Evolutionary conservation across 225 moss, liverwort and hornwort species (phyloP), one percentile per base, ranked within the genome.

Genomic region (Sphagnum contortum): DNA sequence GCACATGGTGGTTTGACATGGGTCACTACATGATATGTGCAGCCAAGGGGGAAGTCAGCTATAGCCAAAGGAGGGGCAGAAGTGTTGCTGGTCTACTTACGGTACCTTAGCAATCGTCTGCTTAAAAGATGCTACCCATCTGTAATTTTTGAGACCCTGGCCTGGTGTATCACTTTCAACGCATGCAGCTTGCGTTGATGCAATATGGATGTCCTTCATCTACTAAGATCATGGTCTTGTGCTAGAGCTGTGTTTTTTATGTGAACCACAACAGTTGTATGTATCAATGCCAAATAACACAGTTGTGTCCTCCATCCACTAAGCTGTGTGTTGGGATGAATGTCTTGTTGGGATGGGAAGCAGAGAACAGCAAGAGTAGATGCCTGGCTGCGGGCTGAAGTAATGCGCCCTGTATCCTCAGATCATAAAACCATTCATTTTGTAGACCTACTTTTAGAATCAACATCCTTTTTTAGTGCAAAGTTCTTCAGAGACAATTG

Each of bases 361-460:
- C 90, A 98, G 96, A 98, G 87, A 79, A 93, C 98, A 47, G 72
- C 72, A 10, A 81, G 98, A 81, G 98, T 86, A 68, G 98, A 98
- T 73, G 66, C 66, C 60, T 98, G 93, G 93, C 73, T 98, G 73
- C 90, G 83, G 64, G 75, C 77, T 65, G 83, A 98, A 98, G 92
- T 98, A 57, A 85, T 90, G 87, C 90, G 96, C 75, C 90, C 96
- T 66, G 96, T 96, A 96, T 96, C 96, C 81, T 81, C 29, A 48
- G 29, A 29, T 29, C 29, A 8, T 14, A 29, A 29, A 29, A 29
- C 29, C 29, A 29, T 29, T 29, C 29, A 29, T 29, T 29, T 29
- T 29, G 29, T 29, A 29, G 29, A 29, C 29, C 29, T 29, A 29
- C 0, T 29, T 29, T 29, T 29, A 29, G 29, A 29, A 29, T 1